A percentile compares a stretch with the other conserved stretches of the same genome.
phyloP scores from a whole-genome alignment of 768 basidiomycete species.

The Pleurotus tuber-regium region DNA sequence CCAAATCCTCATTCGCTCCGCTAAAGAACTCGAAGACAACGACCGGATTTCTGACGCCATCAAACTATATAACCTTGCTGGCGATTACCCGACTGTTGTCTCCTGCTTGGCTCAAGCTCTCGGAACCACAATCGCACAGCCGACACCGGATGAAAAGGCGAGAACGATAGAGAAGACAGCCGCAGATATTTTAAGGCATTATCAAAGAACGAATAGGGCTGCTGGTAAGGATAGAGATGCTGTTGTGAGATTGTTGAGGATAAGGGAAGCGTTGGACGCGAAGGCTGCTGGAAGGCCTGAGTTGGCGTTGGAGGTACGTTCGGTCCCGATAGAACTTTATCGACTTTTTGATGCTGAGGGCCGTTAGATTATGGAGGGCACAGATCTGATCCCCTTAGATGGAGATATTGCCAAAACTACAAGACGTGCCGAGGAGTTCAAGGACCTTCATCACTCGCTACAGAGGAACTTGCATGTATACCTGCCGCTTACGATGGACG shows the following conservation, averaged over 20 bases:
- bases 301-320: constrained; percentile 74
- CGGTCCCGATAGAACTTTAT: constrained; percentile 2
- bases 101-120: constrained; percentile 84
- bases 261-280: constrained; percentile 78
- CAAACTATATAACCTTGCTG: constrained; percentile 93
- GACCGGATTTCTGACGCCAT: constrained; percentile 88
- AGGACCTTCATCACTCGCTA: constrained; percentile 79
- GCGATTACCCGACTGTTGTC: constrained; percentile 86
- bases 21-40: constrained; percentile 78
- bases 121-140: constrained; percentile 76
- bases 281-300: constrained; percentile 74
- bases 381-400: constrained; percentile 82
- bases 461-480: constrained; percentile 89
- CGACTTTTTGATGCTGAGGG: not conserved
- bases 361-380: constrained; percentile 78
- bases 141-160: constrained; percentile 60
- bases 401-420: constrained; percentile 85
- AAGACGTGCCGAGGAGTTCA: constrained; percentile 85
- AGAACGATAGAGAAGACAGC: constrained; percentile 71
- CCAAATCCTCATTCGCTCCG: constrained; percentile 81
- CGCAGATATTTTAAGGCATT: constrained; percentile 74
- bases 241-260: constrained; percentile 69
- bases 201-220: constrained; percentile 71
- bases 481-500: constrained; percentile 90
- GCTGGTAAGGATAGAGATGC: constrained; percentile 74